Base-by-base conservation (phyloP, 257 asterid species). In the Coffea eugenioides region DNA sequence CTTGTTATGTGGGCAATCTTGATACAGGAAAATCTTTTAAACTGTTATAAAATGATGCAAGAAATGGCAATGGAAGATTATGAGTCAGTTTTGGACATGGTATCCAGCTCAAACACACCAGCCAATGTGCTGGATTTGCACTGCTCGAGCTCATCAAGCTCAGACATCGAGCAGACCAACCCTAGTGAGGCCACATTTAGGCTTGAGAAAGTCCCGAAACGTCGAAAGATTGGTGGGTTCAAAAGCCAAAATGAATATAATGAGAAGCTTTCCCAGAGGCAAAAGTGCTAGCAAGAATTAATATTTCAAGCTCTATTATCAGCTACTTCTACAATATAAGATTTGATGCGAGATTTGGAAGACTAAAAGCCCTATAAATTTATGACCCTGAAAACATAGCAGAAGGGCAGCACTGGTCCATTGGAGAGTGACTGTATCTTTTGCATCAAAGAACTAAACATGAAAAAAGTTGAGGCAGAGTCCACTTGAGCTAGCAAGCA, bases 51-150 rank as follows among this genome's bases (percentile, higher is more conserved):
- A 16, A 1, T 78, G 74, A 88, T 87, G 82, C 85, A 81, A 88
- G 88, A 84, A 1, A 79, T 79, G 23, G 87, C 73, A 14, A 88
- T 54, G 77, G 90, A 87, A 14, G 88, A 86, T 14, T 85, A 85
- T 34, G 88, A 80, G 31, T 74, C 88, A 64, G 69, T 77, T 2
- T 15, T 84, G 5, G 85, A 79, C 2, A 57, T 62, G 81, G 84
- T 13, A 34, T 77, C 85, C 69, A 79, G 89, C 85, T 83, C 88
- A 2, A 82, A 84, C 81, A 88, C 90, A 23, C 90, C 96, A 15
- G 81, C 80, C 39, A 89, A 87, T 59, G 91, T 90, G 78, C 87
- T 84, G 23, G 92, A 88, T 56, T 54, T 83, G 78, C 83, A 71
- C 8, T 78, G 77, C 69, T 83, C 77, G n/a, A 82, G 87, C 76